phyloP scores from a whole-genome alignment of 805 yeast genomes.

The Diddensiella transvaalensis region DNA sequence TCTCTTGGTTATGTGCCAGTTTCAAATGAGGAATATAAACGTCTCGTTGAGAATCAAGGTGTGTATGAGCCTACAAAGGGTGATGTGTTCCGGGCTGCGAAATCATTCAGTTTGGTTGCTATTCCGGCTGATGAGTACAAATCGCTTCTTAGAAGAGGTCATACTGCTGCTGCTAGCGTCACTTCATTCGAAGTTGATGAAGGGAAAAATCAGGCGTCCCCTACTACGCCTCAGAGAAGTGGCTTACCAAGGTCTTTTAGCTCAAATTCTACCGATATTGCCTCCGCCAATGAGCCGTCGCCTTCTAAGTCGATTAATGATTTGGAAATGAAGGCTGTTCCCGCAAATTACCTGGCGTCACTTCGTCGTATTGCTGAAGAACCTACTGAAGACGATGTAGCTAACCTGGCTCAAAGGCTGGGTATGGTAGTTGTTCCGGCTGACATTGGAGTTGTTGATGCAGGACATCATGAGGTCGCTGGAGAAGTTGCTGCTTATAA shows the following conservation, averaged over 20 bases:
- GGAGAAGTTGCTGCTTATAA: slow-evolving; percentile 5
- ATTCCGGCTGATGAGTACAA: slow-evolving; percentile 45
- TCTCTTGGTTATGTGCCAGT: slow-evolving; percentile 35
- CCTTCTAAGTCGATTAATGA: slow-evolving; percentile 3
- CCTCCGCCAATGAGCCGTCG: background rate
- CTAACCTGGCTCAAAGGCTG: slow-evolving; percentile 24
- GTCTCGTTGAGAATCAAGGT: slow-evolving; percentile 29
- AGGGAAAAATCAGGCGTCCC: background rate
- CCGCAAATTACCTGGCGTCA: slow-evolving; percentile 30
- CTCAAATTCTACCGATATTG: background rate
- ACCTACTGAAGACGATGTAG: slow-evolving; percentile 31
- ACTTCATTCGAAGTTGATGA: slow-evolving; percentile 6
- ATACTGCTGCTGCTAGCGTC: slow-evolving; percentile 11
- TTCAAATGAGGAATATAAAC: slow-evolving; percentile 35
- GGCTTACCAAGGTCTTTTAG: background rate
- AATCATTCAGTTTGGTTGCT: slow-evolving; percentile 42
- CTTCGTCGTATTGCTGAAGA: slow-evolving; percentile 31
- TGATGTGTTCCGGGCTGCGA: slow-evolving; percentile 38
- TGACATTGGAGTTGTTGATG: slow-evolving; percentile 5
- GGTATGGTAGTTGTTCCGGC: slow-evolving; percentile 22
- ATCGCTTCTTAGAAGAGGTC: slow-evolving; percentile 29
- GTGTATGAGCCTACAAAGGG: slow-evolving; percentile 34
- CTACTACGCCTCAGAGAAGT: slow-evolving; percentile 1
- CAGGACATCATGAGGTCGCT: slow-evolving; percentile 2
- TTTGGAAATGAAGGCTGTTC: slow-evolving; percentile 29